Conservation (phyloP, 805 yeast species). For the Candida orba region DNA sequence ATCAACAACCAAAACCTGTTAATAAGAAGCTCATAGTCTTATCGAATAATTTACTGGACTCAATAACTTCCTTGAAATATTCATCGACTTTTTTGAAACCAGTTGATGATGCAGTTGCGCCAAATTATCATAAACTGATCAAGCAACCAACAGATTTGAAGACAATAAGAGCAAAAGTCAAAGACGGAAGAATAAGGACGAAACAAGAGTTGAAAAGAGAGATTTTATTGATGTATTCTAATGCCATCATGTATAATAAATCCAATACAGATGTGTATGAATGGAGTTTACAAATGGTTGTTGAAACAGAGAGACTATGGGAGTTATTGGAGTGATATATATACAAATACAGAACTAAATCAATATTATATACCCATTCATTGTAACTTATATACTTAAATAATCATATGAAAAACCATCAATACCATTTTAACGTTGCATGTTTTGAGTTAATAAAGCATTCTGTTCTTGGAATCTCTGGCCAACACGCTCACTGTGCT, state of each 20-base stretch:
- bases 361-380: neutral
- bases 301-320: constrained; percentile 51
- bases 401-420: neutral
- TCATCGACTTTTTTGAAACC: constrained; percentile 71
- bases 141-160: constrained; percentile 63
- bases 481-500: constrained; percentile 97
- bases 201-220: constrained; percentile 55
- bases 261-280: constrained; percentile 52
- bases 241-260: constrained; percentile 76
- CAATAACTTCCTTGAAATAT: constrained; percentile 61
- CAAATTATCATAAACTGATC: constrained; percentile 56
- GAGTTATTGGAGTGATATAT: constrained; percentile 33
- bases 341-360: neutral
- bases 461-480: constrained; percentile 98
- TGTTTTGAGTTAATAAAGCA: constrained; percentile 67
- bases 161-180: constrained; percentile 49
- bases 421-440: constrained; percentile 30
- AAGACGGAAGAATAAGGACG: constrained; percentile 46
- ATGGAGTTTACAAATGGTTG: constrained; percentile 65
- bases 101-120: constrained; percentile 61
- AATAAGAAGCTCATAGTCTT: constrained; percentile 51
- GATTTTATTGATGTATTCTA: constrained; percentile 71
- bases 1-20: neutral
- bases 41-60: constrained; percentile 54
- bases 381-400: neutral